Conservation (phyloP, 2,329 filamentous ascomycete species). For the Exophiala lecanii-corni region DNA sequence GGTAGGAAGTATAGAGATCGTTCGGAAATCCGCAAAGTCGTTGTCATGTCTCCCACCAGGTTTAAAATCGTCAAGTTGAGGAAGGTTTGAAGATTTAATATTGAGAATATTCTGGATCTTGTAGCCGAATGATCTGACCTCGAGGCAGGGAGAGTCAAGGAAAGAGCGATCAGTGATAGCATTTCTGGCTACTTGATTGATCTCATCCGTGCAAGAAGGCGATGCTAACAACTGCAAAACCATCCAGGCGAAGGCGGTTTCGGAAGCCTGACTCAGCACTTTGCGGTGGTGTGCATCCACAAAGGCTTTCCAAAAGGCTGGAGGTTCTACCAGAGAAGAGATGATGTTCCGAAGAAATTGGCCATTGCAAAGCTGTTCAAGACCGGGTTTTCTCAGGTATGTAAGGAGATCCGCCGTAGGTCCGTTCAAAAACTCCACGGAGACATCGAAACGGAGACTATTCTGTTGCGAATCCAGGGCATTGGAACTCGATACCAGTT, state of each 20-base stretch:
- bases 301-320: slow-evolving; percentile 52
- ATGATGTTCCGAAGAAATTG: slow-evolving; percentile 47
- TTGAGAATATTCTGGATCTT: slow-evolving; percentile 40
- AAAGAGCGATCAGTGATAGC: slow-evolving; percentile 22
- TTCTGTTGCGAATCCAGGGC: slow-evolving; percentile 37
- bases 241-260: slow-evolving; percentile 47
- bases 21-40: slow-evolving; percentile 57
- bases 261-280: slow-evolving; percentile 31
- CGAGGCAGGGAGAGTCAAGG: slow-evolving; percentile 27
- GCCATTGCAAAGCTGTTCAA: slow-evolving; percentile 50
- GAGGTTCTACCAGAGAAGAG: slow-evolving; percentile 46
- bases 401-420: slow-evolving; percentile 34
- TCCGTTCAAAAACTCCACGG: slow-evolving; percentile 43
- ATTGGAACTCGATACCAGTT: slow-evolving; percentile 34
- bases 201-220: slow-evolving; percentile 21
- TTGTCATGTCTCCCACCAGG: slow-evolving; percentile 72
- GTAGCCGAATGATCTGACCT: slow-evolving; percentile 36
- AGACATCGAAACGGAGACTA: slow-evolving; percentile 42
- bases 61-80: slow-evolving; percentile 5
- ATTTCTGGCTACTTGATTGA: slow-evolving; percentile 29
- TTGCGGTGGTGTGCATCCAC: slow-evolving; percentile 31
- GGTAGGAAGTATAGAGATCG: slow-evolving; percentile 63
- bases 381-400: slow-evolving; percentile 38
- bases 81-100: slow-evolving; percentile 23
- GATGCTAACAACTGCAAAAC: slow-evolving; percentile 43